Evolutionary conservation across 2,329 filamentous ascomycete species (phyloP).

Genomic region (Aspergillus ibericus): DNA sequence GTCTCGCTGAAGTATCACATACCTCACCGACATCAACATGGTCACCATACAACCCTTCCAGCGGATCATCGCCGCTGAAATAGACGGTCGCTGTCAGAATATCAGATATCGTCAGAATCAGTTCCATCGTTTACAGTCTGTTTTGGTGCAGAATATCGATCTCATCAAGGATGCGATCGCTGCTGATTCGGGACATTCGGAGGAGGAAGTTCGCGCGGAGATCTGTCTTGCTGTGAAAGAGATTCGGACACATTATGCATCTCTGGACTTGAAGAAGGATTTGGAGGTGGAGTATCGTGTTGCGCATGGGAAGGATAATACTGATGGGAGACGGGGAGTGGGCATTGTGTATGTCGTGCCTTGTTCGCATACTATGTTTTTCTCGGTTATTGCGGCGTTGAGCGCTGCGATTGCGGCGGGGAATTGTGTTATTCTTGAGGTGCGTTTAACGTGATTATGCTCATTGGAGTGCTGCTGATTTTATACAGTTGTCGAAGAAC

Average conservation of each 20-base stretch:
- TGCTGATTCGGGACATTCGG: slow-evolving; percentile 29
- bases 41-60: slow-evolving; percentile 17
- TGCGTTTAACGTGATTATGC: slow-evolving; percentile 22
- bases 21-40: slow-evolving; percentile 5
- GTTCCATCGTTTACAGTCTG: slow-evolving; percentile 38
- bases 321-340: slow-evolving; percentile 10
- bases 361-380: slow-evolving; percentile 50
- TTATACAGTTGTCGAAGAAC: slow-evolving; percentile 24
- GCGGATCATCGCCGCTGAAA: slow-evolving; percentile 34
- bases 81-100: slow-evolving; percentile 43
- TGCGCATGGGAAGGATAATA: slow-evolving; percentile 22
- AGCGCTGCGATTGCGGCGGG: slow-evolving; percentile 52
- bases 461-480: background rate
- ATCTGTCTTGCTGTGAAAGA: slow-evolving; percentile 28
- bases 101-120: slow-evolving; percentile 42
- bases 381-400: slow-evolving; percentile 46
- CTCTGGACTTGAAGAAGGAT: slow-evolving; percentile 16
- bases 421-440: slow-evolving; percentile 54
- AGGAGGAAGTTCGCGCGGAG: slow-evolving; percentile 36
- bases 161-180: slow-evolving; percentile 34
- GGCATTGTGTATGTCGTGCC: slow-evolving; percentile 51
- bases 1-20: background rate
- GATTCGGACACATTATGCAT: slow-evolving; percentile 26
- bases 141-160: slow-evolving; percentile 28
- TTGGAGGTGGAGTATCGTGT: slow-evolving; percentile 24